Percentiles rank a stretch among this genome's conserved stretches.
phyloP scores from a whole-genome alignment of 352 stramenopile species.

The Pythium folliculosum region DNA sequence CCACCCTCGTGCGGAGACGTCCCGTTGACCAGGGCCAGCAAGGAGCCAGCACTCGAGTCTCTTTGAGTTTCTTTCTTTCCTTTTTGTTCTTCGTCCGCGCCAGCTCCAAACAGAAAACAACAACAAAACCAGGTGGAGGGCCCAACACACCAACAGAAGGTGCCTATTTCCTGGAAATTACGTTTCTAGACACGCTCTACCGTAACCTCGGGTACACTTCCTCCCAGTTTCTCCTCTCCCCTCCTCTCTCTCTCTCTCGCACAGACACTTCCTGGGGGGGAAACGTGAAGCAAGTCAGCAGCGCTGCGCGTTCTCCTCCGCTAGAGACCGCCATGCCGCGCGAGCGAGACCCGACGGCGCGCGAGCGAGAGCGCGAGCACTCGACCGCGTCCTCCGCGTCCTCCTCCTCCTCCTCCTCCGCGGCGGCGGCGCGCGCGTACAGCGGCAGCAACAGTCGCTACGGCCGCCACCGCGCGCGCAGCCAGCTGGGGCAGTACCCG shows the following conservation, averaged over 20 bases:
- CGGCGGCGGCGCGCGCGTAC: slow-evolving; percentile 10
- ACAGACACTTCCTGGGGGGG: background rate
- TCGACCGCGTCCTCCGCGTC: slow-evolving; percentile 18
- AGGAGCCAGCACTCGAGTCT: background rate
- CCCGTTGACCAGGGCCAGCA: background rate
- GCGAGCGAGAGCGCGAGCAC: slow-evolving; percentile 21
- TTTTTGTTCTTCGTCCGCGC: background rate
- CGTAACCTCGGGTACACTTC: slow-evolving; percentile 8
- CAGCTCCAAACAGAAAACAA: background rate
- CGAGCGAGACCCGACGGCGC: slow-evolving; percentile 16
- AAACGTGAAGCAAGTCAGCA: background rate
- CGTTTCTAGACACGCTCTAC: slow-evolving; percentile 4
- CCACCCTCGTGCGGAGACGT: background rate
- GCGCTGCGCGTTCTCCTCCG: background rate
- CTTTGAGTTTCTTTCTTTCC: background rate
- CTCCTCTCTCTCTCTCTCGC: slow-evolving; percentile 6
- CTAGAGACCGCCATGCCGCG: slow-evolving; percentile 8
- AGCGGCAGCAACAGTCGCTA: slow-evolving; percentile 30
- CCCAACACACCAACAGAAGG: background rate
- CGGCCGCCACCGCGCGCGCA: slow-evolving; percentile 30
- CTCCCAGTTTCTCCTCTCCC: background rate
- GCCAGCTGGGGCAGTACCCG: slow-evolving; percentile 24
- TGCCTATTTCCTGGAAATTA: slow-evolving; percentile 2
- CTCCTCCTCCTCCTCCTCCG: slow-evolving; percentile 16
- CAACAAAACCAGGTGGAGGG: background rate